Percentiles rank a stretch among this genome's conserved stretches.
These are phyloP conservation scores for Ophiostoma triangulosporum DNA, from an alignment of 2,329 filamentous ascomycete genomes.

Conservation along the genomic window DNA sequence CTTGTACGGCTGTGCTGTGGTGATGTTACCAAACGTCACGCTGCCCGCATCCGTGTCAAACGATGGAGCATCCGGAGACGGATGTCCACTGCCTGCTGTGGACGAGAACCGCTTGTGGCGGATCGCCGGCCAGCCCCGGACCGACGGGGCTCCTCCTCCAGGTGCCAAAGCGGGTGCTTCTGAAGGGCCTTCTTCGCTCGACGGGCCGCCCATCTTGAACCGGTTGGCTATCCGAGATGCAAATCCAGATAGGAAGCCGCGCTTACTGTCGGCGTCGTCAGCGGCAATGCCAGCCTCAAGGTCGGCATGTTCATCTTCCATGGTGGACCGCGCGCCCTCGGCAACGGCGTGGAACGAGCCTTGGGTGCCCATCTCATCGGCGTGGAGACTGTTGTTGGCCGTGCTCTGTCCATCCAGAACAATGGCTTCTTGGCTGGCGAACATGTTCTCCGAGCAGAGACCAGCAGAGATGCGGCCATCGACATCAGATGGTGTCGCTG, in stretches of 20 bases:
- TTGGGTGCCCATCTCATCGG: neutral
- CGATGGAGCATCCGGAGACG: constrained; percentile 8
- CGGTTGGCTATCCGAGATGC: constrained; percentile 3
- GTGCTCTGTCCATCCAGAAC: constrained; percentile 3
- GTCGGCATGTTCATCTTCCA: neutral
- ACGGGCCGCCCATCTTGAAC: constrained; percentile 1
- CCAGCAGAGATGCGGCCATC: neutral
- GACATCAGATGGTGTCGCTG: neutral
- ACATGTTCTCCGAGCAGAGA: neutral
- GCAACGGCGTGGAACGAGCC: neutral
- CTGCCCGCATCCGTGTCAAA: constrained; percentile 13
- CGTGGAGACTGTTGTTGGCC: neutral
- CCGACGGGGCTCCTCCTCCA: neutral
- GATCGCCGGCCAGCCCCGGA: neutral
- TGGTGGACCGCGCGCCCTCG: constrained; percentile 4
- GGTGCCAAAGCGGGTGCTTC: neutral
- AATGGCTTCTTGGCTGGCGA: constrained; percentile 11
- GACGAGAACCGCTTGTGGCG: constrained; percentile 1
- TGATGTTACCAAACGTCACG: constrained; percentile 11
- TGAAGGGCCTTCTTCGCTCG: neutral
- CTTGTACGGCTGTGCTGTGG: constrained; percentile 12
- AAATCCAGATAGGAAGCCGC: constrained; percentile 5
- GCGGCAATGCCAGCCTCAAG: neutral
- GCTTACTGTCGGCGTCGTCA: neutral
- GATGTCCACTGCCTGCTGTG: neutral